These are phyloP conservation scores for Pyrenochaeta sp. DNA, from an alignment of 2,329 filamentous ascomycete species.

Conservation along the genomic window DNA sequence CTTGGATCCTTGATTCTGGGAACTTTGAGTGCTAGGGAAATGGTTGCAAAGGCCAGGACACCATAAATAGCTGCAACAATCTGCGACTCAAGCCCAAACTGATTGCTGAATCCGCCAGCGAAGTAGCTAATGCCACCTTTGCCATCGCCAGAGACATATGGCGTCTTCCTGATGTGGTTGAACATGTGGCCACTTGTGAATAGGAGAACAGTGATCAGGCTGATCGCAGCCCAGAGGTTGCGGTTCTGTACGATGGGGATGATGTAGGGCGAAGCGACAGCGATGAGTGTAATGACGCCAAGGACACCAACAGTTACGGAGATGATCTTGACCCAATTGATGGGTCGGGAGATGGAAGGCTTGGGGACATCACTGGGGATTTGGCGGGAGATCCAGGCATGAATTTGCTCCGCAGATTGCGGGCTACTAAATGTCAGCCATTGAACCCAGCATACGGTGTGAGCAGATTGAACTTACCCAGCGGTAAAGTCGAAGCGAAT, in stretches of 20 bases:
- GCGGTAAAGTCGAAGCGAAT: constrained; percentile 83
- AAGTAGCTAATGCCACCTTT: constrained; percentile 90
- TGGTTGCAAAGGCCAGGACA: constrained; percentile 85
- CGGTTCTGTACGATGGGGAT: constrained; percentile 85
- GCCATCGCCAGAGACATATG: constrained; percentile 87
- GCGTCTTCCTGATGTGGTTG: constrained; percentile 96
- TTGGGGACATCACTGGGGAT: constrained; percentile 74
- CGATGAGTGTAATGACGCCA: constrained; percentile 72
- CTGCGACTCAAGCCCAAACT: constrained; percentile 94
- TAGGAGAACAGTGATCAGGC: constrained; percentile 85
- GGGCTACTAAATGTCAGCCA: constrained; percentile 53
- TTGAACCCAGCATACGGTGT: no score
- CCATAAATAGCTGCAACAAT: constrained; percentile 89
- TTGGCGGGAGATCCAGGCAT: constrained; percentile 80
- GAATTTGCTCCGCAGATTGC: constrained; percentile 78
- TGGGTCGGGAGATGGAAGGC: constrained; percentile 79
- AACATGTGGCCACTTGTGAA: constrained; percentile 99
- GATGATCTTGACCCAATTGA: constrained; percentile 84
- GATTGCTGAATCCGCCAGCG: constrained; percentile 89
- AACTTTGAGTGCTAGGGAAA: constrained; percentile 89
- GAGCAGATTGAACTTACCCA: constrained; percentile 41
- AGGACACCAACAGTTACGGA: constrained; percentile 73
- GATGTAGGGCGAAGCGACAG: constrained; percentile 79
- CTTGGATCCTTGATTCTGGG: constrained; percentile 83
- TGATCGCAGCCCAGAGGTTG: constrained; percentile 92